Conservation (phyloP, 2,329 filamentous ascomycete genomes). For the Aureobasidium sp. region DNA sequence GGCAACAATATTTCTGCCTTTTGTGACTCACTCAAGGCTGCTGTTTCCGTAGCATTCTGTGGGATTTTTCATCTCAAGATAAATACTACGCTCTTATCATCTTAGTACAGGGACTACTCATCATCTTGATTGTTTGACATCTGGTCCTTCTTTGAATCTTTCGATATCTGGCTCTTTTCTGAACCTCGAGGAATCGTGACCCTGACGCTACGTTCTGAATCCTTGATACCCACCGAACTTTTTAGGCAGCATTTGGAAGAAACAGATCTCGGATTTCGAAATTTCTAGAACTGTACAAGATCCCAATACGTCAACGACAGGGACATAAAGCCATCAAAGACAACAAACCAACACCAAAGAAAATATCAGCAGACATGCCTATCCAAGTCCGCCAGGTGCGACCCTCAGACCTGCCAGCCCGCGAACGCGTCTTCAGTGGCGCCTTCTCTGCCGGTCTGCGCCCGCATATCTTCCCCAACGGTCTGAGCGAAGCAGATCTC, state of each 20-base stretch:
- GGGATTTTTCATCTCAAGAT: background rate
- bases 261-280: no score
- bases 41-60: background rate
- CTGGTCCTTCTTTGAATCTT: background rate
- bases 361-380: conserved; percentile 18
- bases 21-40: background rate
- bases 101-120: no score
- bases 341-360: background rate
- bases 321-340: background rate
- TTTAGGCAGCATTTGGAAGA: no score
- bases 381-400: conserved; percentile 22
- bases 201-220: background rate
- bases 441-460: conserved; percentile 24
- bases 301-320: background rate
- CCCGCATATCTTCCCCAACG: conserved; percentile 24
- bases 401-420: conserved; percentile 19
- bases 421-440: conserved; percentile 18
- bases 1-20: background rate
- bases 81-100: background rate
- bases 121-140: background rate
- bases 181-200: background rate
- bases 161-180: no score
- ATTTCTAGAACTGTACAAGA: no score
- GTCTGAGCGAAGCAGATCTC: conserved; percentile 16
- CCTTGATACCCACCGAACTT: no score